A percentile compares a stretch with the other conserved stretches of the same genome.
phyloP scores from a whole-genome alignment of 345 rosid species.

The Heritiera fomes region DNA sequence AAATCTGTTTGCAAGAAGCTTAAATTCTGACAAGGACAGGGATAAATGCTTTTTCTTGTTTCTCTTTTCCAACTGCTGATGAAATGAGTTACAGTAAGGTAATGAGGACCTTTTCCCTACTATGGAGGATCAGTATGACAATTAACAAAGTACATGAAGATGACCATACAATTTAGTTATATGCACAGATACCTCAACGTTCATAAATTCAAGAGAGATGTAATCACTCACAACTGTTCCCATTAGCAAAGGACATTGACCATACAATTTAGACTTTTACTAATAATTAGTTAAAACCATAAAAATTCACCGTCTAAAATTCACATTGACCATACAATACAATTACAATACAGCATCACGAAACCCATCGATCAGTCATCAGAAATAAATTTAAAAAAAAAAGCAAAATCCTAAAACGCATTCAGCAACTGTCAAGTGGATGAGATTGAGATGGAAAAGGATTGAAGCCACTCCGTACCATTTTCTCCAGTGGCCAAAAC shows the following conservation, averaged over 20 bases:
- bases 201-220: background rate
- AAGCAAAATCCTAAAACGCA: background rate
- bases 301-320: too few relatives aligned
- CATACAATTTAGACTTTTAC: too few relatives aligned
- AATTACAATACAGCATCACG: background rate
- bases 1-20: background rate
- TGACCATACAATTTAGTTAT: background rate
- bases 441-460: slow-evolving; percentile 43
- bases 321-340: background rate
- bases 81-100: background rate
- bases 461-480: slow-evolving; percentile 62
- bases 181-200: background rate
- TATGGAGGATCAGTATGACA: background rate
- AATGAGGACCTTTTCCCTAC: background rate
- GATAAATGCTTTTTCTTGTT: background rate
- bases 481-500: slow-evolving; percentile 70
- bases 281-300: background rate
- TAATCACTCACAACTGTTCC: background rate
- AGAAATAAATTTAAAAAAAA: too few relatives aligned
- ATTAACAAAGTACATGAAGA: background rate
- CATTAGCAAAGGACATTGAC: background rate
- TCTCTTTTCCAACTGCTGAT: background rate
- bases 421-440: background rate
- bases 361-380: background rate
- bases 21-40: background rate